Evolutionary conservation across 1,139 yeast genomes (phyloP), one percentile per base, ranked within the genome.

Genomic region (Casaregolazyma suthepensis): DNA sequence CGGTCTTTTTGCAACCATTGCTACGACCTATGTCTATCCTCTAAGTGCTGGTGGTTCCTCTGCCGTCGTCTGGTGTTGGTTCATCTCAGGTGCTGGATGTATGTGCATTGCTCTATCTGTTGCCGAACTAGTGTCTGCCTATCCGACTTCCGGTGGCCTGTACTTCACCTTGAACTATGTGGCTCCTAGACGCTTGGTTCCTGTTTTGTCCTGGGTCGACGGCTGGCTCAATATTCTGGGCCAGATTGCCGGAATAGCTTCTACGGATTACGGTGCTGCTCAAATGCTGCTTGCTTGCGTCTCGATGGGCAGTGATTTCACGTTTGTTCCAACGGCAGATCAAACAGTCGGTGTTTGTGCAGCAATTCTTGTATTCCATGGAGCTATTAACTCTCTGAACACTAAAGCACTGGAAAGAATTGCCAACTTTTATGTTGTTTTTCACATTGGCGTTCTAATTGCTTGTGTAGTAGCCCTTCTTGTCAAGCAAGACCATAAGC

Each of bases 131-230:
- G 84, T 83, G 5, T 77, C 83, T 35, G 77, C 87, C 5, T 79
- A 81, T 61, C 90, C 90, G 46, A 84, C 90, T 1, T 76, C 83
- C 19, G 90, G 90, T 52, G 90, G 89, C 3, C 72, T 84, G 46
- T 70, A 70, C 63, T 77, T 76, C 55, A 81, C 85, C 82, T 76
- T 82, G 2, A 69, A 78, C 61, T 78, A 77, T 44, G 68, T 81
- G 57, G 80, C 83, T 10, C 84, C 83, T 20, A 74, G 70, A 56
- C 75, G 72, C 58, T 71, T 75, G 53, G 76, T 80, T 10, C 71
- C 77, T 37, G 75, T 78, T 52, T 70, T 64, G 10, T 63, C 76
- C 61, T 75, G 78, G 78, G 64, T 72, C 48, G 77, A 72, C 54
- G 77, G 78, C 18, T 75, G 78, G 77, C 59, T 75, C 52, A 75